Conservation (phyloP, 768 basidiomycete genomes). For the Lactifluus volemus region DNA sequence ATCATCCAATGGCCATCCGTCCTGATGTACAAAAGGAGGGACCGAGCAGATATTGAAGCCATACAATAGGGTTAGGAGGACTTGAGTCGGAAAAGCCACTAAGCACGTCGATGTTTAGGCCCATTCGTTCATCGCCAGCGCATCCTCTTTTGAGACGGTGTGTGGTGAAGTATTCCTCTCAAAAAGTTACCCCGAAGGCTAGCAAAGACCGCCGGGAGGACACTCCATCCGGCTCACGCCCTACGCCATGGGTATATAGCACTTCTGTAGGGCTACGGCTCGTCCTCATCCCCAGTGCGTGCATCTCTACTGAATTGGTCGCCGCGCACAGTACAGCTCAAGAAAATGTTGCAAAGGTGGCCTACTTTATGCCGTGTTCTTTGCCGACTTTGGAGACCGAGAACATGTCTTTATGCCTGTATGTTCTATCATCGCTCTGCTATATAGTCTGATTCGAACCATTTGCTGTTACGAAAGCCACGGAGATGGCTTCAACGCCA, state of each 20-base stretch:
- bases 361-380: conserved; percentile 20
- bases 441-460: not conserved
- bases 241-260: conserved; percentile 50
- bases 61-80: no score
- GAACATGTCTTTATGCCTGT: conserved; percentile 24
- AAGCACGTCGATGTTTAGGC: not conserved
- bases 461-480: conserved; percentile 28
- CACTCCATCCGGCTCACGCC: conserved; percentile 38
- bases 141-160: not conserved
- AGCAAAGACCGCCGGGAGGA: conserved; percentile 5
- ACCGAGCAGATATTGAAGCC: no score
- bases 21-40: no score
- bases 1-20: no score
- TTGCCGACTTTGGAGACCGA: conserved; percentile 20
- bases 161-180: not conserved
- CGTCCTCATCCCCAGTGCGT: conserved; percentile 18
- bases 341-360: not conserved
- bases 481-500: conserved; percentile 48
- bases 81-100: not conserved
- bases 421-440: not conserved
- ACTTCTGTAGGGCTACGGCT: conserved; percentile 6
- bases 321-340: not conserved
- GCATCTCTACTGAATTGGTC: not conserved
- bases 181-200: not conserved
- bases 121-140: not conserved